These are phyloP conservation scores for Chenopodium suecicum DNA, from an alignment of 148 eudicot genomes.

Conservation along the genomic window DNA sequence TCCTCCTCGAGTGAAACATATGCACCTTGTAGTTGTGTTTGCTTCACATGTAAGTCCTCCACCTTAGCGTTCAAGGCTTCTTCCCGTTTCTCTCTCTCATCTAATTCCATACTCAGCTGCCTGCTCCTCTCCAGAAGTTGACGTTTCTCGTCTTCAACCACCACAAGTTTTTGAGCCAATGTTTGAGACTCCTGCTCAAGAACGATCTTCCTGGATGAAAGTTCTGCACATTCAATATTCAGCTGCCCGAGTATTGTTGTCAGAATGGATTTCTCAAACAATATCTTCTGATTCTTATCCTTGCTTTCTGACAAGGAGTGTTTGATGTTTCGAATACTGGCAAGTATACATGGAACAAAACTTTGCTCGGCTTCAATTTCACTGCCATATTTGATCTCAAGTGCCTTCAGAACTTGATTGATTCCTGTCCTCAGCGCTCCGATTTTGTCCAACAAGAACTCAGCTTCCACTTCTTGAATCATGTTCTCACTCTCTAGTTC, in stretches of 20 bases:
- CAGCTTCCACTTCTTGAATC: slow-evolving; percentile 84
- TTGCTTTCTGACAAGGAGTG: slow-evolving; percentile 43
- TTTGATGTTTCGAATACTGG: slow-evolving; percentile 45
- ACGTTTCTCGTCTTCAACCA: slow-evolving; percentile 52
- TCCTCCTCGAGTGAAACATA: slow-evolving; percentile 36
- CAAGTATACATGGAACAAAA: slow-evolving; percentile 48
- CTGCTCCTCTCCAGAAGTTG: slow-evolving; percentile 48
- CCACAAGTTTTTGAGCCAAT: slow-evolving; percentile 39
- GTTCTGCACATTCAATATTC: slow-evolving; percentile 49
- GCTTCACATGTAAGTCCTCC: slow-evolving; percentile 33
- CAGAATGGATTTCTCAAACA: slow-evolving; percentile 69
- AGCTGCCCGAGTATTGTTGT: slow-evolving; percentile 57
- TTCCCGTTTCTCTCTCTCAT: slow-evolving; percentile 36
- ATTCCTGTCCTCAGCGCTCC: slow-evolving; percentile 69
- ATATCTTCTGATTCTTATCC: slow-evolving; percentile 62
- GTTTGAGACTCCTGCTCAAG: slow-evolving; percentile 46
- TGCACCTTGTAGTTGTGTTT: slow-evolving; percentile 37
- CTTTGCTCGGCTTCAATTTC: slow-evolving; percentile 46
- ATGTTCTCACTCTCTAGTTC: slow-evolving; percentile 90
- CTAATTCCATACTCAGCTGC: slow-evolving; percentile 41
- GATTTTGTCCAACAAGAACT: slow-evolving; percentile 67
- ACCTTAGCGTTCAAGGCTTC: slow-evolving; percentile 43
- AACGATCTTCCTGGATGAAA: slow-evolving; percentile 40
- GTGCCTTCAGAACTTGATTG: slow-evolving; percentile 55
- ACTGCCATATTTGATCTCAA: slow-evolving; percentile 43